phyloP scores from a whole-genome alignment of 306 rosid species.

The Mimosa bimucronata region DNA sequence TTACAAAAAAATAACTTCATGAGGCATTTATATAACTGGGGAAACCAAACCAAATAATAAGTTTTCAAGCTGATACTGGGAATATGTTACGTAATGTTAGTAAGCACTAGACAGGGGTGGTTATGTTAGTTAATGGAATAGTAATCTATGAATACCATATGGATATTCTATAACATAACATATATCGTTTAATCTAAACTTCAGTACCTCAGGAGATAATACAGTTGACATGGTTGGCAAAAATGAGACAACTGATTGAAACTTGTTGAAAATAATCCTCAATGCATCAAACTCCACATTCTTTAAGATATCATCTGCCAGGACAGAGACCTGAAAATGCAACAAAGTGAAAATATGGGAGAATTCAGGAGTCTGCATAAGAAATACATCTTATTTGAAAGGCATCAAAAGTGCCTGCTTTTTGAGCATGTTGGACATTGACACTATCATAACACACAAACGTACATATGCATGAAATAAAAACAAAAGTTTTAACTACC shows the following conservation, averaged over 20 bases:
- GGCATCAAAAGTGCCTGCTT: neutral
- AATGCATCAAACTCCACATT: constrained; percentile 92
- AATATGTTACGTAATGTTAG: neutral
- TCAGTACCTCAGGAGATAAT: constrained; percentile 89
- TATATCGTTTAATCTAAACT: neutral
- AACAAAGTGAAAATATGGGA: constrained; percentile 30
- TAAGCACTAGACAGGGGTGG: no score
- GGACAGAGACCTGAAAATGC: constrained; percentile 77
- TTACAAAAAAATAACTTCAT: neutral
- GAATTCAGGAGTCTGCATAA: neutral
- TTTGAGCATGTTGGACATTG: neutral
- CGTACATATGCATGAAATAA: neutral
- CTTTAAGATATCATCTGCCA: constrained; percentile 92
- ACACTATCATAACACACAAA: neutral
- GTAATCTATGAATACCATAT: neutral
- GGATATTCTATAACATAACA: constrained; percentile 2
- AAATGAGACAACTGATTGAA: constrained; percentile 80
- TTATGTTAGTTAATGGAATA: no score
- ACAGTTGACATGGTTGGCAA: constrained; percentile 76
- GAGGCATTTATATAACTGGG: constrained; percentile 17
- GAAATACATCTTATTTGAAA: constrained; percentile 24
- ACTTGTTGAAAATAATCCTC: constrained; percentile 83
- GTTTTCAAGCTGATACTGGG: neutral
- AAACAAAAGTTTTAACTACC: neutral
- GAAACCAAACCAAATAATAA: constrained; percentile 1